A percentile compares a stretch with the other conserved stretches of the same genome.
These are phyloP conservation scores for Asclepias syriaca DNA, from an alignment of 257 asterid genomes.

Conservation along the genomic window DNA sequence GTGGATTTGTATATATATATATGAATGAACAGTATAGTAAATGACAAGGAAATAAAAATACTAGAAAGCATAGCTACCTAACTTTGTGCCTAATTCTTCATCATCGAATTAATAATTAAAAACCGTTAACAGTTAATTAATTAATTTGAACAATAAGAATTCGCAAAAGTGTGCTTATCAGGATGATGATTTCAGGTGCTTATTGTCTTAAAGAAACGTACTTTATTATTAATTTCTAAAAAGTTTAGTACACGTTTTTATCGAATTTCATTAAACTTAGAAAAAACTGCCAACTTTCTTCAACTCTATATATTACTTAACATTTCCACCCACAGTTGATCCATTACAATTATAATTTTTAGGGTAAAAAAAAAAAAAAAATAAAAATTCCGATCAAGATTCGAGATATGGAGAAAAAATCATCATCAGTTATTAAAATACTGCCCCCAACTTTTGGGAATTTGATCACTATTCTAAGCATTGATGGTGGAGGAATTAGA, in stretches of 20 bases:
- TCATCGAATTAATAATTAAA: neutral
- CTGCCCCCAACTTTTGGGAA: conserved; percentile 39
- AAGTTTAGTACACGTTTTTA: too few relatives aligned
- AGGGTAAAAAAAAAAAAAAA: too few relatives aligned
- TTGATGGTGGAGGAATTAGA: conserved; percentile 57
- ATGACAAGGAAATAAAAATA: too few relatives aligned
- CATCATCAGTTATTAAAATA: conserved; percentile 24
- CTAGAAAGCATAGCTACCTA: neutral
- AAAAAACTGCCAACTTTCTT: neutral
- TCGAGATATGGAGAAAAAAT: conserved; percentile 12
- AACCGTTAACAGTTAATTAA: neutral
- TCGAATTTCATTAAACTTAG: neutral
- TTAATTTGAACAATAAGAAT: neutral
- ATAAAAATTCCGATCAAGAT: too few relatives aligned
- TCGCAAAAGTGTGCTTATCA: neutral
- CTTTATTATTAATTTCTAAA: too few relatives aligned
- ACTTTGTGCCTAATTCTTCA: neutral
- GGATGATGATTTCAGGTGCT: too few relatives aligned
- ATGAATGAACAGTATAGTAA: too few relatives aligned
- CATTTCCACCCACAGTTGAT: too few relatives aligned
- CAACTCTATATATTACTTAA: neutral
- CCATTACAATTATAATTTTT: too few relatives aligned
- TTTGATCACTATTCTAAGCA: conserved; percentile 40
- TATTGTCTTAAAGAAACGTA: too few relatives aligned
- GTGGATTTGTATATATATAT: neutral